Evolutionary conservation across 805 yeast species (phyloP), one percentile per base, ranked within the genome.

Genomic region (Kuraishia capsulata): DNA sequence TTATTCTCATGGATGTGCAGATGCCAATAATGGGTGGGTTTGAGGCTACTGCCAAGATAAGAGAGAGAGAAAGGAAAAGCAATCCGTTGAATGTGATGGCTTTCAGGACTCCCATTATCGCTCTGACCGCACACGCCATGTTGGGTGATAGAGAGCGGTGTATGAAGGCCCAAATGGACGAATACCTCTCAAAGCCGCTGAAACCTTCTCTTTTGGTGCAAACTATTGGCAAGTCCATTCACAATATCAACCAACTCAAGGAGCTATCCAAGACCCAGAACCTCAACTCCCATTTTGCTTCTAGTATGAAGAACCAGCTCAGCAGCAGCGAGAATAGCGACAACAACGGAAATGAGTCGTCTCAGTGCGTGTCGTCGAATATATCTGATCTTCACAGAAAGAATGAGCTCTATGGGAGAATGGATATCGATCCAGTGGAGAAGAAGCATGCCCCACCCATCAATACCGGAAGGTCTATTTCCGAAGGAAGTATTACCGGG

Each of bases 11-110:
- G 96, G 95, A 86, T 62, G 94, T 90, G 37, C 95, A 87, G 56
- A 86, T 86, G 96, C 96, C 96, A 4, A 85, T 86, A 94, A 95
- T 86, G 54, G 95, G 95, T 21, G 96, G 96, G 0, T 86, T 86
- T 56, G 96, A 86, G 53, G 95, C 95, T 2, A 85, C 95, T 1
- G 85, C 81, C 35, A 76, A 78, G 57, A 86, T 86, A 39, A 67
- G 96, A 48, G 87, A 82, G 52, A 85, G 94, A 94, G 96, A 86
- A 59, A 76, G 73, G 64, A 81, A 80, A 58, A 71, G 78, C 17
- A 78, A 80, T 44, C 87, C 89, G 33, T 74, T 76, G 18, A 81
- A 77, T 53, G 72, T 80, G 6, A 70, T 79, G 37, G 71, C 83
- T 24, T 77, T 81, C 43, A 70, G 94, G 42, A 81, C 90, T 1